These are phyloP conservation scores for Lasiodiplodia sp. DNA, from an alignment of 2,329 filamentous ascomycete genomes.

Conservation along the genomic window DNA sequence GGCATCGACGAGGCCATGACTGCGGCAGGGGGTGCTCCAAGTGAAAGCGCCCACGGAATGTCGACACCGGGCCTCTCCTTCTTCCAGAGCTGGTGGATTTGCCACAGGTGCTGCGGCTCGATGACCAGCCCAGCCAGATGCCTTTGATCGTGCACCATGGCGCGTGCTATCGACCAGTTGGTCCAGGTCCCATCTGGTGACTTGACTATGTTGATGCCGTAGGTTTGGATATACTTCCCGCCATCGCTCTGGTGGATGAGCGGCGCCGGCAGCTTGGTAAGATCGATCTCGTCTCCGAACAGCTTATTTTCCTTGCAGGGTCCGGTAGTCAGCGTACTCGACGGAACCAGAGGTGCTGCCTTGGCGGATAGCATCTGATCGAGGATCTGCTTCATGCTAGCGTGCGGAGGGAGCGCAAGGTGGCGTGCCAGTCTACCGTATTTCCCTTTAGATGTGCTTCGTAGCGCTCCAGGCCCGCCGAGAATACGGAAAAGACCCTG, in stretches of 20 bases:
- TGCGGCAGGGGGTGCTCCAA: slow-evolving; percentile 60
- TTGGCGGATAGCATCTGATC: slow-evolving; percentile 32
- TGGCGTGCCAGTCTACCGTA: slow-evolving; percentile 55
- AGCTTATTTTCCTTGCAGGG: slow-evolving; percentile 55
- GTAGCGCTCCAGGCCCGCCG: slow-evolving; percentile 52
- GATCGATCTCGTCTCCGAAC: slow-evolving; percentile 50
- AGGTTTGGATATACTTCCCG: slow-evolving; percentile 60
- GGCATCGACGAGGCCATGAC: slow-evolving; percentile 51
- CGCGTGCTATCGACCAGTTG: slow-evolving; percentile 56
- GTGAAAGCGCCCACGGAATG: slow-evolving; percentile 56
- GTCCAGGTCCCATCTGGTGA: slow-evolving; percentile 57
- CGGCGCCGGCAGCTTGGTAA: slow-evolving; percentile 48
- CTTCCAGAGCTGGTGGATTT: slow-evolving; percentile 58
- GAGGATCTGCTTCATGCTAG: slow-evolving; percentile 28
- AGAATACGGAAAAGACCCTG: slow-evolving; percentile 59
- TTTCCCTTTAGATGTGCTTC: slow-evolving; percentile 40
- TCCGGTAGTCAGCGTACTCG: slow-evolving; percentile 38
- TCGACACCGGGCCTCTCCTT: slow-evolving; percentile 49
- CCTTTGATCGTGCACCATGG: slow-evolving; percentile 57
- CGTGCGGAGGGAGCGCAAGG: slow-evolving; percentile 50
- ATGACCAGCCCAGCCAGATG: slow-evolving; percentile 54
- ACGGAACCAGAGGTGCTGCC: background rate
- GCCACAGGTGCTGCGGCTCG: slow-evolving; percentile 56
- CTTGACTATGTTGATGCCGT: slow-evolving; percentile 58
- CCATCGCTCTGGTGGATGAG: slow-evolving; percentile 56